phyloP scores from a whole-genome alignment of 345 rosid species.

The Eucalyptus curtisii region DNA sequence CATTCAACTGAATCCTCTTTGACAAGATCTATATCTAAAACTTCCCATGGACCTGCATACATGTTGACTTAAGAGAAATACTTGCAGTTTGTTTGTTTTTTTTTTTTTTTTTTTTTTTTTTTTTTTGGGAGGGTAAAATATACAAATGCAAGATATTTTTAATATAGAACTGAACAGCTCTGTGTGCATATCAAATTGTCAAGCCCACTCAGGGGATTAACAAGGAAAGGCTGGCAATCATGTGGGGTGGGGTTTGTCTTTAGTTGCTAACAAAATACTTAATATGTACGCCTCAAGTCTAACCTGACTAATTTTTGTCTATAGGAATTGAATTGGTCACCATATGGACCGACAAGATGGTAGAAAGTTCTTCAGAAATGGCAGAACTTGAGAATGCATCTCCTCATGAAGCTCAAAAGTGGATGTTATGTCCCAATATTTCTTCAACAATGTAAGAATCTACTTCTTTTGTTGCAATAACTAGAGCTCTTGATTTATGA shows the following conservation, averaged over 20 bases:
- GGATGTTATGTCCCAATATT: conserved; percentile 60
- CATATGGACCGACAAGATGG: conserved; percentile 60
- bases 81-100: not conserved
- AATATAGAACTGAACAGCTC: not conserved
- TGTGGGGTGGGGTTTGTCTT: not conserved
- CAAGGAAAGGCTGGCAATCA: not conserved
- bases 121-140: not conserved
- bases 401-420: conserved; percentile 86
- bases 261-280: not conserved
- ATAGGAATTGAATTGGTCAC: conserved; percentile 67
- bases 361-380: conserved; percentile 87
- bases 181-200: not conserved
- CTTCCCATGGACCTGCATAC: not conserved
- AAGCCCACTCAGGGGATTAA: not conserved
- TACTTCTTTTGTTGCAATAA: not conserved
- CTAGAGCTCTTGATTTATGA: not conserved
- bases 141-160: not conserved
- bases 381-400: conserved; percentile 90
- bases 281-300: not conserved
- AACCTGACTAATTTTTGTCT: conserved; percentile 7
- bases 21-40: not conserved
- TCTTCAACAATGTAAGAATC: conserved; percentile 54
- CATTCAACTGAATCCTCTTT: not conserved
- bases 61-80: not conserved
- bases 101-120: not conserved